Conservation (phyloP, 176 grass and related monocot genomes). For the Echinochloa phyllopogon region DNA sequence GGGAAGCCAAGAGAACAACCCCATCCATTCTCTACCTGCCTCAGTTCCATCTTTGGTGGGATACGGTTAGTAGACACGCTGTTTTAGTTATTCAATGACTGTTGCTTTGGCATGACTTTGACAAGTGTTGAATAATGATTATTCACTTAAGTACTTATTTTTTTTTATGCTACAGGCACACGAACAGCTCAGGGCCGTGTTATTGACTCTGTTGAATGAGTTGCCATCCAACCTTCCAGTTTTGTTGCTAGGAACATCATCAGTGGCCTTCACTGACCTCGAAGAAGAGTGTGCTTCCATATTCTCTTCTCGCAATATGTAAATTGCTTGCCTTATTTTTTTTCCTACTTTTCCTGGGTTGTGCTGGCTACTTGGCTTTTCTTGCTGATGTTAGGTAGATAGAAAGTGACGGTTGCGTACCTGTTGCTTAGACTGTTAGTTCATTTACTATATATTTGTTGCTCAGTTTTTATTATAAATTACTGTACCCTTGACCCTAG, state of each 20-base stretch:
- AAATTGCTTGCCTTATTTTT: slow-evolving; percentile 56
- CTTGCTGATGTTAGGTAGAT: not conserved
- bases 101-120: slow-evolving; percentile 29
- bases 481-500: not conserved
- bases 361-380: slow-evolving; percentile 23
- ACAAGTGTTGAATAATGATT: slow-evolving; percentile 18
- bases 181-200: slow-evolving; percentile 88
- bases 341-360: not conserved
- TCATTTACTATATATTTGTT: slow-evolving; percentile 11
- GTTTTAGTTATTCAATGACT: slow-evolving; percentile 37
- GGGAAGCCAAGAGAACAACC: slow-evolving; percentile 97
- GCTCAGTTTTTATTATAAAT: not conserved
- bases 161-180: slow-evolving; percentile 75
- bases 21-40: slow-evolving; percentile 96
- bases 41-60: slow-evolving; percentile 99
- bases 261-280: slow-evolving; percentile 65
- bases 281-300: slow-evolving; percentile 88
- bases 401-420: not conserved
- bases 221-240: slow-evolving; percentile 92
- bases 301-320: slow-evolving; percentile 88
- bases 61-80: slow-evolving; percentile 78
- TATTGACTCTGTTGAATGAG: slow-evolving; percentile 90
- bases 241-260: slow-evolving; percentile 88
- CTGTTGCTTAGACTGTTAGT: slow-evolving; percentile 28
- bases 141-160: slow-evolving; percentile 24